phyloP scores from a whole-genome alignment of 177 flowering plant genomes.

The Telopea speciosissima region DNA sequence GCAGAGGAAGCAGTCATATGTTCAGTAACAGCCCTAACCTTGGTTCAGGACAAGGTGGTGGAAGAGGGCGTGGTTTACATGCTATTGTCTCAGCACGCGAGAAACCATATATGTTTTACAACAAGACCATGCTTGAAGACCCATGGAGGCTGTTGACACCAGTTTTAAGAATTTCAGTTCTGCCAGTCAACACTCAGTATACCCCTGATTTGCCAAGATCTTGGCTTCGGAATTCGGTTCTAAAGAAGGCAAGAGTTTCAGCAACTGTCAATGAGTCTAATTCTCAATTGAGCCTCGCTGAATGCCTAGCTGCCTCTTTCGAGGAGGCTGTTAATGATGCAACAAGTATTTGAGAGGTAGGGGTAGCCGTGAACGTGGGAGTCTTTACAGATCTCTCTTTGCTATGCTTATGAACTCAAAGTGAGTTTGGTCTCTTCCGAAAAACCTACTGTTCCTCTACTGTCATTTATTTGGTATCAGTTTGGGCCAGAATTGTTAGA shows the following conservation, averaged over 20 bases:
- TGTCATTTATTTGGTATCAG: background rate
- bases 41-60: constrained; percentile 29
- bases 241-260: constrained; percentile 34
- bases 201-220: constrained; percentile 16
- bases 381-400: background rate
- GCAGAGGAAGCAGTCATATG: constrained; percentile 13
- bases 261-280: constrained; percentile 22
- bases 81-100: constrained; percentile 24
- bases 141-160: constrained; percentile 72
- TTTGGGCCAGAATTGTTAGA: background rate
- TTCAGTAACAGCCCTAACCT: constrained; percentile 14
- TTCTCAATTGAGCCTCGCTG: constrained; percentile 55
- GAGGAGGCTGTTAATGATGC: constrained; percentile 41
- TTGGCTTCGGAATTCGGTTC: constrained; percentile 49
- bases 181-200: background rate
- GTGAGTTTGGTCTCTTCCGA: background rate
- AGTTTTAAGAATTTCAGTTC: constrained; percentile 27
- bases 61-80: constrained; percentile 35
- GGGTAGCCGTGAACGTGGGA: background rate
- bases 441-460: background rate
- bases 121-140: constrained; percentile 71
- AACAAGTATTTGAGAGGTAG: background rate
- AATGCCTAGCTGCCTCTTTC: constrained; percentile 55
- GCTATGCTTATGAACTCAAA: background rate
- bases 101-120: constrained; percentile 37